Base-by-base conservation (phyloP, 441 rosid genomes). In the Euphorbia celastroides region DNA sequence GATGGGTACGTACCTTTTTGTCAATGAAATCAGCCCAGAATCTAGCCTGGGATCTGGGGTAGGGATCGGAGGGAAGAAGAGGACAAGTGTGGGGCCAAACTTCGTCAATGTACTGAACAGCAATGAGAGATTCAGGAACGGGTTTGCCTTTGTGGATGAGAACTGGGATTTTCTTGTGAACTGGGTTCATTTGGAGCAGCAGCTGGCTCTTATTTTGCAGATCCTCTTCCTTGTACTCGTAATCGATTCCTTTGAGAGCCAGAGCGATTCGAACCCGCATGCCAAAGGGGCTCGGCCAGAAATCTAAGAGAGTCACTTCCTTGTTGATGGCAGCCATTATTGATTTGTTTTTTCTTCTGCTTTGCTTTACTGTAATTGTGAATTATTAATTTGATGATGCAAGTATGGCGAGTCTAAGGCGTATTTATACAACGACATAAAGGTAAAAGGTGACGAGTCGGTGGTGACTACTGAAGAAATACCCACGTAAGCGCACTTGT, bases 181-280 rank as follows among this genome's bases (percentile, higher is more conserved):
- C 12, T 41, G 44, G 44, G 44, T 41, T 41, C 44, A 41, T 41
- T 3, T 41, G 44, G 2, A 62, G 66, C 13, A 69, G 62, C 14
- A 38, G 60, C 28, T 48, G 22, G 67, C 68, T 65, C 13, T 65
- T 65, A 26, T 52, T 16, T 1, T 10, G 1, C 60, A 65, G 1
- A 25, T 65, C 58, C 9, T 32, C 44, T 7, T 65, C 68, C 25
- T 17, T 52, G 48, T 16, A 62, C 34, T 56, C 68, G n/a, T 55
- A 63, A 1, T 55, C 36, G 2, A 63, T 13, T n/a, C 64, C 73
- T 57, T 63, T 63, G 17, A 62, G 64, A 23, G 56, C 55, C 23
- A 70, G 42, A 27, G 58, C 68, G 1, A 70, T 56, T n/a, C 50
- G 42, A 55, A 64, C 68, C 36, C 73, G 55, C 63, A 41, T 28